Percentiles rank a stretch among this genome's conserved stretches.
Conservation (phyloP, 1,139 yeast species). For the Lodderomyces parapsilosis region DNA sequence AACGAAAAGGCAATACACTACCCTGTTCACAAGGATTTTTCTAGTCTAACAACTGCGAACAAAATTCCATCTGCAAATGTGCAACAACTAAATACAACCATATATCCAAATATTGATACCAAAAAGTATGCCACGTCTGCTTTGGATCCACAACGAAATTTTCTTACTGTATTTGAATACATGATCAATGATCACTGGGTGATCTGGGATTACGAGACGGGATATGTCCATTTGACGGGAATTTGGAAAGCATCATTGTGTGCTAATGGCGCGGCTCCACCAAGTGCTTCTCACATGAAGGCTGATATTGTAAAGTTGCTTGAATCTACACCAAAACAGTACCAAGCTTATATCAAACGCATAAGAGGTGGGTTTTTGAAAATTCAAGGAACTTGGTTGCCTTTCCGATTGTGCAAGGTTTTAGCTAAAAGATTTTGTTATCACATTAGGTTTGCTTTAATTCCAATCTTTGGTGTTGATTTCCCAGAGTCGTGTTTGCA, state of each 20-base stretch:
- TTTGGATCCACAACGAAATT: conserved; percentile 53
- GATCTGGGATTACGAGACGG: conserved; percentile 87
- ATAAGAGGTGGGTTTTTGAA: conserved; percentile 90
- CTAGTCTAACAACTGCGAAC: neutral
- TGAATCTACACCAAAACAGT: conserved; percentile 69
- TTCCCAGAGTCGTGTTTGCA: conserved; percentile 71
- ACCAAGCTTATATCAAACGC: conserved; percentile 63
- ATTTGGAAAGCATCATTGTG: conserved; percentile 76
- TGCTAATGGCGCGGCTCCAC: conserved; percentile 7
- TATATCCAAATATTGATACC: conserved; percentile 43
- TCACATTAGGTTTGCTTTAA: conserved; percentile 69
- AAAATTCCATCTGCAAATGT: conserved; percentile 6
- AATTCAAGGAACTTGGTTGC: conserved; percentile 95
- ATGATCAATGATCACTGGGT: conserved; percentile 64
- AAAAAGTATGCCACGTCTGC: conserved; percentile 77
- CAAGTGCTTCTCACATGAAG: conserved; percentile 42
- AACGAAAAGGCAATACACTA: conserved; percentile 9
- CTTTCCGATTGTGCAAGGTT: conserved; percentile 63
- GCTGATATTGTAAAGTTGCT: conserved; percentile 76
- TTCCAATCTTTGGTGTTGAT: conserved; percentile 75
- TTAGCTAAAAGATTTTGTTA: conserved; percentile 78
- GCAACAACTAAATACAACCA: conserved; percentile 6
- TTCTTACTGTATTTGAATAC: conserved; percentile 73
- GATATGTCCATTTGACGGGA: conserved; percentile 88
- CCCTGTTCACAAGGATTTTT: conserved; percentile 9